A percentile compares a stretch with the other conserved stretches of the same genome.
Conservation (phyloP, 768 basidiomycete species). For the Lactarius trivialis region DNA sequence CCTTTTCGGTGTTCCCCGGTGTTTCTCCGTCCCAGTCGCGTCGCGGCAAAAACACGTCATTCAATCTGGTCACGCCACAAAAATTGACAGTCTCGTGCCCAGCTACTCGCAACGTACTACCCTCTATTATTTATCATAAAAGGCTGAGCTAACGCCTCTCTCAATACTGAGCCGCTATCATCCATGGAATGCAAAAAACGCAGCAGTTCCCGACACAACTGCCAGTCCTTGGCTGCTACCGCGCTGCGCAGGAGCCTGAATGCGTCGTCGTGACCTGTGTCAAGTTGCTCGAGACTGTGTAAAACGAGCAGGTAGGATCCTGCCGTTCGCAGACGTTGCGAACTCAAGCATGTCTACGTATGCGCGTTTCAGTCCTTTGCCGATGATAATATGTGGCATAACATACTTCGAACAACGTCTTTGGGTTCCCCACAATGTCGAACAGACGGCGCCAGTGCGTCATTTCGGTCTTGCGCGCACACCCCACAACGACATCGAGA, state of each 20-base stretch:
- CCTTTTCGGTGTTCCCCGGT: conserved; percentile 2
- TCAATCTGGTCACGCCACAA: background rate
- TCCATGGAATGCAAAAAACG: conserved; percentile 92
- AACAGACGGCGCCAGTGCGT: conserved; percentile 87
- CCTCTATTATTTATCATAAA: conserved; percentile 27
- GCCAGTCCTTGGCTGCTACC: conserved; percentile 74
- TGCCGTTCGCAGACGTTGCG: conserved; percentile 76
- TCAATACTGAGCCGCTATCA: conserved; percentile 68
- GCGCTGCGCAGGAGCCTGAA: conserved; percentile 74
- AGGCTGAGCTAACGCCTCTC: conserved; percentile 52
- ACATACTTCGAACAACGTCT: conserved; percentile 80
- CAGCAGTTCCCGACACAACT: conserved; percentile 84
- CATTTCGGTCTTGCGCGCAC: conserved; percentile 94
- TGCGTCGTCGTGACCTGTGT: conserved; percentile 73
- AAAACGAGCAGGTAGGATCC: conserved; percentile 89
- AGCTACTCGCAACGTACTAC: too few species aligned
- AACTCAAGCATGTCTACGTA: conserved; percentile 61
- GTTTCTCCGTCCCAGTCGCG: background rate
- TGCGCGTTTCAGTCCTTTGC: background rate
- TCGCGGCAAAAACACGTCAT: background rate
- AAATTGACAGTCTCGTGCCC: background rate
- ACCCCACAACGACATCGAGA: conserved; percentile 90
- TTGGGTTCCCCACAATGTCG: conserved; percentile 83
- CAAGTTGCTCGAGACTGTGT: conserved; percentile 87
- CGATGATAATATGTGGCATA: background rate